Evolutionary conservation across 2,329 filamentous ascomycete genomes (phyloP), one percentile per base, ranked within the genome.

Genomic region (Ophiostoma angusticollis): DNA sequence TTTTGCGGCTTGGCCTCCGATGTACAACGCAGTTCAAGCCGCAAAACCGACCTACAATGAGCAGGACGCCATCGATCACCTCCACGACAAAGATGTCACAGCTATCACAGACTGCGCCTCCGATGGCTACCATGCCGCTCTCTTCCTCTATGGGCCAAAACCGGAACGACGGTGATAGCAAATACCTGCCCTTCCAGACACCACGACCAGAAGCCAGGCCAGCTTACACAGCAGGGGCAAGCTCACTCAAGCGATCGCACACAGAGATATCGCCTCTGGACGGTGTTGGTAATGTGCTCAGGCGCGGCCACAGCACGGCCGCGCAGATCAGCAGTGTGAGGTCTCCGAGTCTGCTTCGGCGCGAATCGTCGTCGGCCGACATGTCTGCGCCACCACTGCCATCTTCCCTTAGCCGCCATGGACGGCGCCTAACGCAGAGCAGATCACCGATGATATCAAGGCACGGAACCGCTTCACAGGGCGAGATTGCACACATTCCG

Each of bases 1-100:
- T 48, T 19, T 19, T 45, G 16, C 30, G 39, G 6, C 35, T 44
- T 12, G 42, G 44, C 9, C 37, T 48, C 6, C 46, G 46, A 4
- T 48, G 46, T 21, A 47, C 37, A 4, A 41, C 41, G 3, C 41
- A 41, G 16, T 34, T 41, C 25, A 46, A 43, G 18, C 33, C 29
- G 4, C 27, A 16, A 13, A 35, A 27, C 14, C 31, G 33, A 9
- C 6, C 23, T 9, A 21, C 37, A 3, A 8, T 35, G 12, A 37
- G 32, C 33, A 28, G 44, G 7, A 30, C 37, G 4, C 18, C 38
- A 4, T 39, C 44, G 8, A 17, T 17, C 9, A 35, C 32, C 1
- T 27, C 37, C 4, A 14, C 30, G 9, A 13, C 23, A 19, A 13
- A 8, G 17, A 8, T 13, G 6, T 13, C 18, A 11, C 31, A 21